Evolutionary conservation across 2,329 filamentous ascomycete species (phyloP), one percentile per base, ranked within the genome.

Genomic region (Xylogone sp.): DNA sequence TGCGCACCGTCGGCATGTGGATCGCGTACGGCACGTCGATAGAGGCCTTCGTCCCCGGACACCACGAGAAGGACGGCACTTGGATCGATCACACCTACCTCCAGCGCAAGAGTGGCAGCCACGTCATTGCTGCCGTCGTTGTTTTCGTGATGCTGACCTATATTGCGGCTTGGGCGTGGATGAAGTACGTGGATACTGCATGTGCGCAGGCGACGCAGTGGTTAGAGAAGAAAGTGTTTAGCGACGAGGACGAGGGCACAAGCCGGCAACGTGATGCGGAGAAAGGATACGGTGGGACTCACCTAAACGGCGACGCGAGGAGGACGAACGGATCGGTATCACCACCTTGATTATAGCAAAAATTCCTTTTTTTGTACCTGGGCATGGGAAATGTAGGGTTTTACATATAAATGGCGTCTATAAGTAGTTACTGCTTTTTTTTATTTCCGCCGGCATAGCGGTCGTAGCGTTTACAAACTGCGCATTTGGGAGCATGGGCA

Each of bases 1-100:
- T 85, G 58, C 77, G 82, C 51, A 78, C 76, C 21, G 65, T 84
- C 7, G 70, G 86, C 13, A 77, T 78, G 21, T 85, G 81, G 78
- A 74, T 85, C 70, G 68, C 83, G 12, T 85, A 76, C 54, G 73
- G 77, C 16, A 65, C 31, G 63, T 64, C 19, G 58, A 68, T n/a
- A 65, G 72, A 16, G 62, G 71, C 20, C 55, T 65, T 16, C 61
- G 71, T 6, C 62, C 67, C 4, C 67, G 67, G 6, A 67, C 70
- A 18, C 44, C 49, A 34, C 53, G 51, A 62, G 73, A 39, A 60
- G 68, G 44, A 68, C 72, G 54, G 69, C 74, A 24, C 62, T 67
- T 39, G 53, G 60, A 47, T 52, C 64, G 57, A 65, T 69, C 48
- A 64, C 78, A 45, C 56, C 59, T 73, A 16, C 8, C 10, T 39